A percentile compares a stretch with the other conserved stretches of the same genome.
phyloP scores from a whole-genome alignment of 176 grass and related monocot species.

The Musa itinerans region DNA sequence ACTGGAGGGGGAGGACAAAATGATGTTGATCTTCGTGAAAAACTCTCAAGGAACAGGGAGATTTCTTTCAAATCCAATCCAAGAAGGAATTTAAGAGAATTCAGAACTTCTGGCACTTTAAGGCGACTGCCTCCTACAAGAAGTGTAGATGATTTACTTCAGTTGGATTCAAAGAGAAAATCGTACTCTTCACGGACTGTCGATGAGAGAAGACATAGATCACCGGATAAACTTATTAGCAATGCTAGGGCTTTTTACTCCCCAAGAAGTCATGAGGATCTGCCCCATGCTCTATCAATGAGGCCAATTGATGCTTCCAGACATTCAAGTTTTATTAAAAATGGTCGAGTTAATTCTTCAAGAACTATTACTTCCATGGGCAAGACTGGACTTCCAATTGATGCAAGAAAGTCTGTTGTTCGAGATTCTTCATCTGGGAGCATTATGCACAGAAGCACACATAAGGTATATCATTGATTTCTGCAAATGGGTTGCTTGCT shows the following conservation, averaged over 20 bases:
- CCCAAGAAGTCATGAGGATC: constrained; percentile 28
- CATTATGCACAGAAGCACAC: constrained; percentile 11
- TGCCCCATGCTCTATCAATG: constrained; percentile 17
- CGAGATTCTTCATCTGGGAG: constrained; percentile 19
- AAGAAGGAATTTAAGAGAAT: constrained; percentile 22
- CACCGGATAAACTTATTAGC: constrained; percentile 36
- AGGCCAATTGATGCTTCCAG: constrained; percentile 27
- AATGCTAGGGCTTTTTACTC: background rate
- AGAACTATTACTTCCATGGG: constrained; percentile 29
- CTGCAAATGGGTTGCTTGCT: background rate
- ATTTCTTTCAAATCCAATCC: constrained; percentile 25
- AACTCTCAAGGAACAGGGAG: constrained; percentile 44
- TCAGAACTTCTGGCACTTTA: constrained; percentile 33
- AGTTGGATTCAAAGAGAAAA: constrained; percentile 32
- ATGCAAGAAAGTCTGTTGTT: constrained; percentile 32
- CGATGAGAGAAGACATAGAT: constrained; percentile 34
- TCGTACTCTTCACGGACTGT: constrained; percentile 27
- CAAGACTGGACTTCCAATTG: constrained; percentile 31
- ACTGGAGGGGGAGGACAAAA: constrained; percentile 27
- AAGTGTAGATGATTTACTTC: constrained; percentile 40
- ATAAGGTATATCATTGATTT: constrained; percentile 21
- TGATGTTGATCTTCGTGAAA: constrained; percentile 53
- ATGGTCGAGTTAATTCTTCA: constrained; percentile 33
- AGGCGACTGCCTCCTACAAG: constrained; percentile 37
- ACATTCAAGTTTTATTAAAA: constrained; percentile 36